phyloP scores from a whole-genome alignment of 257 asterid species.

The Solanum pinnatisectum region DNA sequence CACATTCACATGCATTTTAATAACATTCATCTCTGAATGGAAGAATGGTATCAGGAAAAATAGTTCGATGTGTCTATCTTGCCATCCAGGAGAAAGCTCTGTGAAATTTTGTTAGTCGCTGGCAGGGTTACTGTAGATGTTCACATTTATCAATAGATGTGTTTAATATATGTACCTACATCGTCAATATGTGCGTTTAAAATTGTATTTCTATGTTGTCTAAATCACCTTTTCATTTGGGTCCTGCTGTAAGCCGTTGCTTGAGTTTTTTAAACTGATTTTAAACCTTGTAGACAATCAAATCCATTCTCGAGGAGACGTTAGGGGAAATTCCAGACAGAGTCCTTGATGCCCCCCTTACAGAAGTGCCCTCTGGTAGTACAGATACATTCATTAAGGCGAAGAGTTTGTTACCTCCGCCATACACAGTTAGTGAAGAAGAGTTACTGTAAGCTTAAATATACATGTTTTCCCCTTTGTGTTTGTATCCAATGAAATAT shows the following conservation, averaged over 20 bases:
- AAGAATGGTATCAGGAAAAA: neutral
- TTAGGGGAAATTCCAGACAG: slow-evolving; percentile 56
- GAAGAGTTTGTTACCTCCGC: slow-evolving; percentile 58
- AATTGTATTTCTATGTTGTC: neutral
- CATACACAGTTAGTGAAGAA: slow-evolving; percentile 43
- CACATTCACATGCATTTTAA: neutral
- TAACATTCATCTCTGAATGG: neutral
- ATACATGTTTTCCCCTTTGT: neutral
- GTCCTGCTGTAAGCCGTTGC: neutral
- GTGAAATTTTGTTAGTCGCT: neutral
- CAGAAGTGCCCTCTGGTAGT: slow-evolving; percentile 26
- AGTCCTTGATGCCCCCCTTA: slow-evolving; percentile 63
- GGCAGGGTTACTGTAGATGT: neutral
- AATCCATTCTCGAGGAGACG: slow-evolving; percentile 61
- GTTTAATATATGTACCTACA: neutral
- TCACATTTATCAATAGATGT: neutral
- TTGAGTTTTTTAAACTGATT: neutral
- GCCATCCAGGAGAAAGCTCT: neutral
- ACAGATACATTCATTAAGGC: slow-evolving; percentile 45
- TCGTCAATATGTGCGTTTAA: neutral
- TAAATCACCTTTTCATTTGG: neutral
- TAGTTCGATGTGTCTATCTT: neutral
- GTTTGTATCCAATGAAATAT: neutral
- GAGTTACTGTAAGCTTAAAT: slow-evolving; percentile 56
- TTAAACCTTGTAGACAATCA: slow-evolving; percentile 48